Evolutionary conservation across 305 asterid genomes (phyloP), one percentile per base, ranked within the genome.

Genomic region (Solanum hybrid): DNA sequence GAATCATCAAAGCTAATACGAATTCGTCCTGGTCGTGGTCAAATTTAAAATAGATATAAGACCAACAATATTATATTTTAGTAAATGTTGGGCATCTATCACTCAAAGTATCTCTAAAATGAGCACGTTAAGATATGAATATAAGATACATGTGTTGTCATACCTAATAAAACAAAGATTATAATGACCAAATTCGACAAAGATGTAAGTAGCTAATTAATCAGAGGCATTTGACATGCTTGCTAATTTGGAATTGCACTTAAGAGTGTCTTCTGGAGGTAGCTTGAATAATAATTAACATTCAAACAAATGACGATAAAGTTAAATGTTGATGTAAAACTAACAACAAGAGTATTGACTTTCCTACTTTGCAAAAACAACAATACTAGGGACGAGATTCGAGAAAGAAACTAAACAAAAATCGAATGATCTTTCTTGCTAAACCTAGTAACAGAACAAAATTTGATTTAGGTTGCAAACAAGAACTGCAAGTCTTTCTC

Each of bases 401-500:
- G 9, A 84, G 27, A 64, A 82, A 29, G 75, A 84, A 51, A 85
- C 45, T 56, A 85, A 8, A 82, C 38, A 42, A 78, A 85, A 73
- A 85, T 31, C 32, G 34, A 51, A 29, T 31, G 75, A 51, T 56
- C 22, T 51, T 56, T 85, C 42, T 85, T 19, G 40, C 45, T 31
- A 37, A 56, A 85, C 87, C n/a, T 51, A 29, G 31, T 84, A 19
- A 56, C 31, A 12, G 2, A 45, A 31, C 4, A 11, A 31, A 85
- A 56, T 31, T 27, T 45, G 34, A 82, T 29, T 89, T 86, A 95
- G 84, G 94, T 94, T 87, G 91, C 93, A 90, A 97, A 97, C 78
- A 97, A 95, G 92, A 95, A 97, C 89, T 89, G 94, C 91, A 97
- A 38, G 93, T 97, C 99, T 40, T 93, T 95, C 93, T 94, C 98